Percentiles rank a stretch among this genome's conserved stretches.
These are phyloP conservation scores for Litsea cubeba DNA, from an alignment of 164 flowering plant species.

Conservation along the genomic window DNA sequence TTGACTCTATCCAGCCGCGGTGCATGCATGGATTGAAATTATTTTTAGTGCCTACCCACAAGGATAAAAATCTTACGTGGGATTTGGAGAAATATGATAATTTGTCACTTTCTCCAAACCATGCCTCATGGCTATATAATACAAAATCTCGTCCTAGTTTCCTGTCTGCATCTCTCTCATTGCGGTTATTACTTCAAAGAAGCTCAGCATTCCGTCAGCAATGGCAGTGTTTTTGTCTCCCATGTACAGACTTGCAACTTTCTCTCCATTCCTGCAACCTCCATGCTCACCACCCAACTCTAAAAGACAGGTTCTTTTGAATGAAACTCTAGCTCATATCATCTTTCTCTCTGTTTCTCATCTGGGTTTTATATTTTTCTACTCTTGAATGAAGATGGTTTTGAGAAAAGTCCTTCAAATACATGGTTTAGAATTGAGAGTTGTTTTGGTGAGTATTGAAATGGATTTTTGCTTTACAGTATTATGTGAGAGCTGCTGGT, in stretches of 20 bases:
- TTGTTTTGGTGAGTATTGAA: conserved; percentile 1
- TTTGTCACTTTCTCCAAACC: not conserved
- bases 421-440: not conserved
- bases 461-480: conserved; percentile 23
- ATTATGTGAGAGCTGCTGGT: conserved; percentile 35
- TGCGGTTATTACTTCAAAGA: conserved; percentile 1
- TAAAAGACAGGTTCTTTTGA: conserved; percentile 29
- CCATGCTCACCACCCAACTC: conserved; percentile 13
- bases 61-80: too few species aligned
- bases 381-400: not conserved
- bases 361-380: not conserved
- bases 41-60: too few species aligned
- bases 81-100: not conserved
- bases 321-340: not conserved
- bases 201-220: not conserved
- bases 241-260: conserved; percentile 8
- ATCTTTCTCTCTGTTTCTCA: not conserved
- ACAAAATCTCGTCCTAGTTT: not conserved
- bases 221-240: conserved; percentile 32
- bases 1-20: too few species aligned
- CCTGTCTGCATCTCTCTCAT: conserved; percentile 10
- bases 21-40: too few species aligned
- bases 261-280: conserved; percentile 13
- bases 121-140: not conserved
- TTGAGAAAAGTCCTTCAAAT: conserved; percentile 1